A percentile compares a stretch with the other conserved stretches of the same genome.
These are phyloP conservation scores for Hypoxylon fragiforme DNA, from an alignment of 495 filamentous ascomycete genomes.

Conservation along the genomic window DNA sequence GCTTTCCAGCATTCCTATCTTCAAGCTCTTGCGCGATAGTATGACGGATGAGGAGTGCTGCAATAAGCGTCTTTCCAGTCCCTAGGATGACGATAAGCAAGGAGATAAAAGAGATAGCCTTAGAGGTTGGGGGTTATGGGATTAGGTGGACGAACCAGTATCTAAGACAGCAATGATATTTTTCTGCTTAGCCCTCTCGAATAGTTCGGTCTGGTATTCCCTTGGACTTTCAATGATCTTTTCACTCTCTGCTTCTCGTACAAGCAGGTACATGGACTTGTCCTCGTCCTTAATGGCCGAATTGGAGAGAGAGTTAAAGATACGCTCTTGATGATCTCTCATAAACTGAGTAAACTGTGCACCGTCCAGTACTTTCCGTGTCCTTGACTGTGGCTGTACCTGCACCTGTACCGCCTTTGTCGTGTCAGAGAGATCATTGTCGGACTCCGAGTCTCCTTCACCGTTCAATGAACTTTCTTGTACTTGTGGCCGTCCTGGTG, in stretches of 20 bases:
- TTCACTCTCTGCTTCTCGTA: slow-evolving; percentile 40
- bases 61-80: slow-evolving; percentile 96
- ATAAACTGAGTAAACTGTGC: slow-evolving; percentile 28
- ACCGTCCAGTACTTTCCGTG: slow-evolving; percentile 49
- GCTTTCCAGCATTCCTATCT: slow-evolving; percentile 61
- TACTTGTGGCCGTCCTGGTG: neutral
- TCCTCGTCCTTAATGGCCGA: slow-evolving; percentile 21
- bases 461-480: neutral
- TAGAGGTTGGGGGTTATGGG: slow-evolving; percentile 12
- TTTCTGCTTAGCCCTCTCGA: slow-evolving; percentile 80
- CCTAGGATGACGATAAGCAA: slow-evolving; percentile 53
- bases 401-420: slow-evolving; percentile 19
- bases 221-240: slow-evolving; percentile 72
- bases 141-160: slow-evolving; percentile 59
- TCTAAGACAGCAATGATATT: slow-evolving; percentile 97
- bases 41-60: slow-evolving; percentile 80
- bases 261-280: slow-evolving; percentile 28
- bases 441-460: slow-evolving; percentile 21
- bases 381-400: slow-evolving; percentile 30
- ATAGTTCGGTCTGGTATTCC: slow-evolving; percentile 92
- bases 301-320: slow-evolving; percentile 30
- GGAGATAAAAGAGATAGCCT: too few species aligned
- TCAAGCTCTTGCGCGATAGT: slow-evolving; percentile 79
- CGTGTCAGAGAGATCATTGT: slow-evolving; percentile 28
- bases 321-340: slow-evolving; percentile 30